Base-by-base conservation (phyloP, 306 rosid genomes). In the Ormosia semicastrata region DNA sequence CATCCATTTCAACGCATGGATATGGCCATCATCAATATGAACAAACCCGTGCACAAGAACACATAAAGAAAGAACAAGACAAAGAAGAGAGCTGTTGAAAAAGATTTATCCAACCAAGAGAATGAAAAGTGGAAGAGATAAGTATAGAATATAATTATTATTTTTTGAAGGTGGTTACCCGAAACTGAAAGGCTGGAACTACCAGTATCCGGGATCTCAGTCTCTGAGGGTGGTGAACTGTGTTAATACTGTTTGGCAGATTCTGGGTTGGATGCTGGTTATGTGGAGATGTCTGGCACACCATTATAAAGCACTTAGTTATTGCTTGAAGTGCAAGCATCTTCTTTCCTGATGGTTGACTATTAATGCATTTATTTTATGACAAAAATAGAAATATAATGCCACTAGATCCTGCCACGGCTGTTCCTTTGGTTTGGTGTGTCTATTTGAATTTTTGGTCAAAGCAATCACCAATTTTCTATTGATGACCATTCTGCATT, bases 271-370 rank as follows among this genome's bases (percentile, higher is more conserved):
- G 14, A 36, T n/a, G 9, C 69, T 7, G 39, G 3, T n/a, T 75
- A 30, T 5, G 15, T 5, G 8, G 11, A 58, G 56, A 12, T 4
- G 64, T 67, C 13, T 10, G 10, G 6, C 50, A 50, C 54, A 39
- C 43, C 13, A 12, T 0, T 80, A 56, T 78, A 78, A 78, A 54
- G 44, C 32, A 4, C 41, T 6, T 54, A 2, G 11, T 3, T 17
- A 32, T 87, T 84, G 80, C 90, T 87, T 87, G 17, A 29, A 4
- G 86, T 2, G 56, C 85, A 87, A 81, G 88, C 75, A 69, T 76
- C 12, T 59, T 85, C 15, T 71, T 47, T 33, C n/a, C 9, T 33
- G 46, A 11, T 40, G 71, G 73, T 2, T 10, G 56, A 44, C 59
- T 66, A 41, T 37, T 33, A 14, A 3, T 36, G 6, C 17, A 37